Conservation (phyloP, 345 rosid genomes). For the Sisymbrium irio region DNA sequence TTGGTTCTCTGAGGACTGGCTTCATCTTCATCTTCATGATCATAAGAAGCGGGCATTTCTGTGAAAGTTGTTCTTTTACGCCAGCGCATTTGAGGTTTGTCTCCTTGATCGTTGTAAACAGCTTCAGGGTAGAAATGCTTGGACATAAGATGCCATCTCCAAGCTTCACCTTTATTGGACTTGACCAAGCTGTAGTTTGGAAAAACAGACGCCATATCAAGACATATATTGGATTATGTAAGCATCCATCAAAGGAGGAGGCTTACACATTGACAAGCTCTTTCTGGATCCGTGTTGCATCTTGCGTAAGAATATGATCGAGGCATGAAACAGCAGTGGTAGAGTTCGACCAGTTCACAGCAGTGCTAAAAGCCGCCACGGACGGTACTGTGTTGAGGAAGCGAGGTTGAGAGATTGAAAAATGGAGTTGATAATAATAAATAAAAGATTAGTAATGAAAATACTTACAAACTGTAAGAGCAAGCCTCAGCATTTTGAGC, state of each 20-base stretch:
- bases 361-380: slow-evolving; percentile 1
- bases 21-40: slow-evolving; percentile 9
- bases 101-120: slow-evolving; percentile 66
- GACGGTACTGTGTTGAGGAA: slow-evolving; percentile 43
- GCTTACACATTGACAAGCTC: slow-evolving; percentile 75
- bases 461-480: slow-evolving; percentile 23
- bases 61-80: slow-evolving; percentile 59
- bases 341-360: slow-evolving; percentile 38
- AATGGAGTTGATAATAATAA: not conserved
- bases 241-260: not conserved
- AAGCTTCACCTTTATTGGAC: slow-evolving; percentile 49
- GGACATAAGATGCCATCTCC: slow-evolving; percentile 52
- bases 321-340: slow-evolving; percentile 44
- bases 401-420: not conserved
- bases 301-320: slow-evolving; percentile 60
- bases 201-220: slow-evolving; percentile 19
- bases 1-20: slow-evolving; percentile 18
- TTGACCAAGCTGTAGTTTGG: slow-evolving; percentile 49
- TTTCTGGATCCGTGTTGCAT: slow-evolving; percentile 63
- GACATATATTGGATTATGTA: not conserved
- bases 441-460: not conserved
- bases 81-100: slow-evolving; percentile 63
- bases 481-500: not conserved
- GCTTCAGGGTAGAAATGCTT: slow-evolving; percentile 73
- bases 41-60: slow-evolving; percentile 33